These are phyloP conservation scores for Cornus florida DNA, from an alignment of 148 eudicot genomes.

Conservation along the genomic window DNA sequence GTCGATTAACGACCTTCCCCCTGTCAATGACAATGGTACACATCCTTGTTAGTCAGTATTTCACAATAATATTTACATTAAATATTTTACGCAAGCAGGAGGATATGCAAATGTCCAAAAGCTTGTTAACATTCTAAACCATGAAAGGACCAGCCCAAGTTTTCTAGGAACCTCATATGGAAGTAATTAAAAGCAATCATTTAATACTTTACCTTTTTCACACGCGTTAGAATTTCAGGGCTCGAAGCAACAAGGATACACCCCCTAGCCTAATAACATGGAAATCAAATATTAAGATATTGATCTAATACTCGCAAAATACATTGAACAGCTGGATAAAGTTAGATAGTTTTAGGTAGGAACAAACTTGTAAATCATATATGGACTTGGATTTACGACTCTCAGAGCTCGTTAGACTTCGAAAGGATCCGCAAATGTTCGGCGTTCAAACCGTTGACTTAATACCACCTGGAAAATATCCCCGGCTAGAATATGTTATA, in stretches of 20 bases:
- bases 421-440: conserved; percentile 65
- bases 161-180: neutral
- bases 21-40: conserved; percentile 26
- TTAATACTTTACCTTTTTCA: conserved; percentile 32
- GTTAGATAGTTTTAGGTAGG: conserved; percentile 4
- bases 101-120: conserved; percentile 6
- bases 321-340: neutral
- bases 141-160: neutral
- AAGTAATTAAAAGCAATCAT: neutral
- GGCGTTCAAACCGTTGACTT: conserved; percentile 58
- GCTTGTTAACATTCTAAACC: neutral
- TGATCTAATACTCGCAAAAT: neutral
- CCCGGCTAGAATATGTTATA: conserved; percentile 54
- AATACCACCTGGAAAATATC: conserved; percentile 59
- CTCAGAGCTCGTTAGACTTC: conserved; percentile 59
- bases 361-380: conserved; percentile 47
- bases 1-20: conserved; percentile 45
- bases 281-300: neutral
- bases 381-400: conserved; percentile 67
- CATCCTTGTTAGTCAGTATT: neutral
- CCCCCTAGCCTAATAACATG: conserved; percentile 45
- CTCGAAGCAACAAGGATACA: conserved; percentile 58
- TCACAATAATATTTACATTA: neutral
- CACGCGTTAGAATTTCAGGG: conserved; percentile 56
- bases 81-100: neutral